Evolutionary conservation across 2,329 filamentous ascomycete species (phyloP), one percentile per base, ranked within the genome.

Genomic region (Ophiostoma himal-ulmi): DNA sequence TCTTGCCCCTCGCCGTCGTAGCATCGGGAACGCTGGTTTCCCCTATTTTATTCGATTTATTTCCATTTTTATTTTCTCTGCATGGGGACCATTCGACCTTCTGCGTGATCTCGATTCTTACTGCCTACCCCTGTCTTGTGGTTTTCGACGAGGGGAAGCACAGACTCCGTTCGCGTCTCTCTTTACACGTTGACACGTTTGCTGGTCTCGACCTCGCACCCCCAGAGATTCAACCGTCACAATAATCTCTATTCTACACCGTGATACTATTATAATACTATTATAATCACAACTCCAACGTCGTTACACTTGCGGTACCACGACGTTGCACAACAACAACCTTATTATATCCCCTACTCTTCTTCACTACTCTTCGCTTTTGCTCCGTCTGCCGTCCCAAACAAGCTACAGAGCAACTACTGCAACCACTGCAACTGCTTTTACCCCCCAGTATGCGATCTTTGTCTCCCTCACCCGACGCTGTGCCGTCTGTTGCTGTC

Each of bases 391-490:
- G 34, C 60, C 34, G 60, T 64, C 8, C 34, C 4, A 17, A 17
- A 64, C 57, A 13, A 62, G 57, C 57, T 36, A 62, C 57, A 62
- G 57, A 60, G 54, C 22, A 60, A 52, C 30, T 30, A 30, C 57
- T 30, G 22, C 22, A 57, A 14, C 57, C 26, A 39, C 34, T 70
- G 37, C 64, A 26, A 60, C 48, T 13, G 6, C 64, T 34, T 20
- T 70, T 73, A 79, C 57, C 67, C 69, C 17, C 62, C 62, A 67
- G 65, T n/a, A 67, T 67, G 76, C n/a, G 74, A 82, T 68, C 83
- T 74, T 83, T 82, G 71, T 91, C 89, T 48, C 89, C 90, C n/a
- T 86, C 89, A 68, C 88, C 88, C 52, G 87, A 88, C 75, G 80
- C 83, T 22, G 82, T 85, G 22, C 89, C 90, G 7, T 85, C 84